Evolutionary conservation across 192 early-diverging fungal genomes (phyloP), one percentile per base, ranked within the genome.

Genomic region (Entomortierella parvispora): DNA sequence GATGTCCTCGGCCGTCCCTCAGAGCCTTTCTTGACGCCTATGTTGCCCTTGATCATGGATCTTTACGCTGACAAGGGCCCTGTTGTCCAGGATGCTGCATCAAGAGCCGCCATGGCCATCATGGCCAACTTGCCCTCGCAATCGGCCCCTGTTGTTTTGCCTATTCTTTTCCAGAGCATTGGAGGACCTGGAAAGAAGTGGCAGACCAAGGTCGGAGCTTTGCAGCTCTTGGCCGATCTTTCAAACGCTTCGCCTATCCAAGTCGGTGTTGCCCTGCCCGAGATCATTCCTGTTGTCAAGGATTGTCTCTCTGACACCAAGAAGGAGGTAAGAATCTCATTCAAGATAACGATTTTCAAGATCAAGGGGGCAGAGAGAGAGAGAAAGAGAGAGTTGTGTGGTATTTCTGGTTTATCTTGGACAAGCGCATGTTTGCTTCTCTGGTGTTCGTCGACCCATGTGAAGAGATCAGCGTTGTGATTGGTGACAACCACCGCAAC

Each of bases 281-380:
- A 89, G 49, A 88, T 94, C 53, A 87, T 93, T 44, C 91, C 91
- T 50, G 79, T 84, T 47, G 88, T 94, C 65, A 92, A 90, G 49
- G 87, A 90, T 56, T 88, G 85, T 55, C 90, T 94, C 75, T 91
- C 90, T 80, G 93, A 92, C 82, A 93, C 91, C 59, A 93, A 93
- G 83, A 82, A 88, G 51, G 90, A 92, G 69, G 88, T 90, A 58
- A 81, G 62, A 56, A 14, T 42, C n/a, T 12, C 20, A 0, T 44
- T 7, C 18, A 60, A 32, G 32, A 11, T 8, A 20, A 34, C 17
- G 3, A 33, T 12, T 33, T 48, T n/a, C 47, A n/a, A 28, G 28
- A 15, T 28, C 17, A 12, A 1, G 51, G 51, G 4, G 28, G 2
- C 23, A 2, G 22, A 50, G 23, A 50, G 49, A 50, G 23, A 22